These are phyloP conservation scores for Zygoascus bituminiphila DNA, from an alignment of 805 yeast genomes.

Conservation along the genomic window DNA sequence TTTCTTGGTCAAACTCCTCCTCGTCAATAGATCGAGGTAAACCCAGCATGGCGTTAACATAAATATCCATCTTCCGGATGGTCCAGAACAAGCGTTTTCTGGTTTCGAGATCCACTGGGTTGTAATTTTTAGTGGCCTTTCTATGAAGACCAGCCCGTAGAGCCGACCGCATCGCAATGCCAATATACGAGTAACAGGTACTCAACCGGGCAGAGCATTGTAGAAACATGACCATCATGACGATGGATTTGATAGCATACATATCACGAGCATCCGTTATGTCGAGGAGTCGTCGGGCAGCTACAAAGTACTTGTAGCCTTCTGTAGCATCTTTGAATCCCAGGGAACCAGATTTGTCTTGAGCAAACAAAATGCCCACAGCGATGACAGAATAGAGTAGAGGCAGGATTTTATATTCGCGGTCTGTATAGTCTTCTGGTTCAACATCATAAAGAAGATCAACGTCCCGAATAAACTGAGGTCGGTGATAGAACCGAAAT, in stretches of 20 bases:
- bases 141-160: constrained; percentile 77
- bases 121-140: constrained; percentile 52
- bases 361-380: constrained; percentile 65
- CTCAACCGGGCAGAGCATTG: constrained; percentile 85
- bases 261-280: constrained; percentile 78
- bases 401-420: constrained; percentile 69
- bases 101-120: constrained; percentile 74
- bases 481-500: constrained; percentile 79
- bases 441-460: constrained; percentile 70
- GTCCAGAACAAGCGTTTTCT: constrained; percentile 85
- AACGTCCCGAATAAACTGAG: constrained; percentile 64
- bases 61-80: constrained; percentile 82
- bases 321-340: constrained; percentile 38
- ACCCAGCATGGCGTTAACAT: constrained; percentile 80
- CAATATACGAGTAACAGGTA: constrained; percentile 83
- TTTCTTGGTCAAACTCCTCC: constrained; percentile 78
- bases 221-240: constrained; percentile 75
- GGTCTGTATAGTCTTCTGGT: constrained; percentile 60
- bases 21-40: constrained; percentile 69
- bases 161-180: constrained; percentile 78
- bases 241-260: constrained; percentile 74
- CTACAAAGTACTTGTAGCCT: constrained; percentile 71
- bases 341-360: constrained; percentile 38
- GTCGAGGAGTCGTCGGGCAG: constrained; percentile 71
- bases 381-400: constrained; percentile 82